Evolutionary conservation across 2,329 filamentous ascomycete genomes (phyloP).

Genomic region (Macrophomina pseudophaseolina): DNA sequence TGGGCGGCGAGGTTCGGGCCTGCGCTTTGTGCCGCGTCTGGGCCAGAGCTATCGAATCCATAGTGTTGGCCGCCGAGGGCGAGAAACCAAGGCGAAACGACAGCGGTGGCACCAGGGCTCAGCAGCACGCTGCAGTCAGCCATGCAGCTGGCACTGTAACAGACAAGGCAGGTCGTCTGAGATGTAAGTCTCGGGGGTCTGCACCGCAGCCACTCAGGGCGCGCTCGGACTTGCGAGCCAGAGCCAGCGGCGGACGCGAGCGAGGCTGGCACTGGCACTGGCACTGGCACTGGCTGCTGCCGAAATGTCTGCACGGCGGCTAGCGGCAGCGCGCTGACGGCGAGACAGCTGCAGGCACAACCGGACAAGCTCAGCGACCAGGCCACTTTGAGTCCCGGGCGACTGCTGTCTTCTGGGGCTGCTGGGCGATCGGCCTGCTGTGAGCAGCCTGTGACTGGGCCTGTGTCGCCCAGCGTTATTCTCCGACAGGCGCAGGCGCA

Average conservation of each 20-base stretch:
- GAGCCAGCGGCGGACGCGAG: constrained; percentile 3
- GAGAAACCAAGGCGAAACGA: constrained; percentile 9
- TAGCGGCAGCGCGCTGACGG: neutral
- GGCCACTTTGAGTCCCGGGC: constrained; percentile 11
- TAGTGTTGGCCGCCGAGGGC: neutral
- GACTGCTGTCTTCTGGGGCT: neutral
- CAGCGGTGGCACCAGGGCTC: constrained; percentile 1
- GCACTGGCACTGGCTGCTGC: neutral
- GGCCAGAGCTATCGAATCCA: neutral
- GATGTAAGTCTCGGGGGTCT: neutral
- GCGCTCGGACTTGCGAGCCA: constrained; percentile 6
- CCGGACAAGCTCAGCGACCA: constrained; percentile 3
- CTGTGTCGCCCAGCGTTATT: constrained; percentile 6
- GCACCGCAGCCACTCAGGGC: neutral
- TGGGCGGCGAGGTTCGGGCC: neutral
- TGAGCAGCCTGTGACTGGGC: neutral
- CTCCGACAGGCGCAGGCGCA: constrained; percentile 10
- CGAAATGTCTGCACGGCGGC: neutral
- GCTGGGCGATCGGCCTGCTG: neutral
- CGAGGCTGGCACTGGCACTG: neutral
- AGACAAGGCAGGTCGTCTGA: constrained; percentile 9
- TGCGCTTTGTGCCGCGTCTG: neutral
- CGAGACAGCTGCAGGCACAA: neutral
- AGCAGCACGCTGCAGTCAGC: constrained; percentile 20
- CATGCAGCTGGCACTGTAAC: constrained; percentile 19